phyloP scores from a whole-genome alignment of 352 stramenopile species.

The Globisporangium emineosum region DNA sequence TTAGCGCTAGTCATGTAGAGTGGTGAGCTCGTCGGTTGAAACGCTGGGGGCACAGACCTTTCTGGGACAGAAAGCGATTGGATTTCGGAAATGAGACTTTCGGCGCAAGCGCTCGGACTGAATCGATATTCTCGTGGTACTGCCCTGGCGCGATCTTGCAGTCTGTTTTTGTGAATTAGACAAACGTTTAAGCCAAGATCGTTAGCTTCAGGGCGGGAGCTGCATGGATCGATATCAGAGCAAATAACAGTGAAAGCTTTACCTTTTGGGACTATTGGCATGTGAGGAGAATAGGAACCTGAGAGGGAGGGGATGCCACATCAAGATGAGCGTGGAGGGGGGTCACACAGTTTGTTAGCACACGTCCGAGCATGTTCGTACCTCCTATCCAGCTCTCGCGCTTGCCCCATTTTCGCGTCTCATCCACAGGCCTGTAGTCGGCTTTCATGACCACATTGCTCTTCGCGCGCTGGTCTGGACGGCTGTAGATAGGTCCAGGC shows the following conservation, averaged over 20 bases:
- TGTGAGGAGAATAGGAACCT: constrained; percentile 44
- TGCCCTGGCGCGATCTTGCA: constrained; percentile 58
- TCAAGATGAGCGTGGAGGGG: neutral
- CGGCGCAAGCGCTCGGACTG: constrained; percentile 54
- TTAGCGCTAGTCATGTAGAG: neutral
- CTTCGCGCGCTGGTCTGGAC: constrained; percentile 51
- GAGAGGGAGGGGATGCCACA: too few species aligned
- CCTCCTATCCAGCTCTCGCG: constrained; percentile 83
- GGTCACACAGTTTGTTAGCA: too few species aligned
- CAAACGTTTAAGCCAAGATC: neutral
- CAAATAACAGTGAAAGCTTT: neutral
- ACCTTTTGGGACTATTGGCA: constrained; percentile 65
- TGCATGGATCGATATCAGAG: neutral
- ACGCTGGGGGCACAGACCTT: constrained; percentile 34
- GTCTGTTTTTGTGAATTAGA: constrained; percentile 30
- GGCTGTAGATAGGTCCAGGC: constrained; percentile 71
- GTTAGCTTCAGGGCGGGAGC: neutral
- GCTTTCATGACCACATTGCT: constrained; percentile 69
- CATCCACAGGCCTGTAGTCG: constrained; percentile 64
- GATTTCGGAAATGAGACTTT: constrained; percentile 81
- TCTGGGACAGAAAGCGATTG: constrained; percentile 75
- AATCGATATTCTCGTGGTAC: constrained; percentile 69
- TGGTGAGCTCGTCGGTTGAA: neutral
- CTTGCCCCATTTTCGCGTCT: constrained; percentile 65
- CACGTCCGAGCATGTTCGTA: too few species aligned